phyloP scores from a whole-genome alignment of 78 protist genomes.

The Trichosphaerium sp. region DNA sequence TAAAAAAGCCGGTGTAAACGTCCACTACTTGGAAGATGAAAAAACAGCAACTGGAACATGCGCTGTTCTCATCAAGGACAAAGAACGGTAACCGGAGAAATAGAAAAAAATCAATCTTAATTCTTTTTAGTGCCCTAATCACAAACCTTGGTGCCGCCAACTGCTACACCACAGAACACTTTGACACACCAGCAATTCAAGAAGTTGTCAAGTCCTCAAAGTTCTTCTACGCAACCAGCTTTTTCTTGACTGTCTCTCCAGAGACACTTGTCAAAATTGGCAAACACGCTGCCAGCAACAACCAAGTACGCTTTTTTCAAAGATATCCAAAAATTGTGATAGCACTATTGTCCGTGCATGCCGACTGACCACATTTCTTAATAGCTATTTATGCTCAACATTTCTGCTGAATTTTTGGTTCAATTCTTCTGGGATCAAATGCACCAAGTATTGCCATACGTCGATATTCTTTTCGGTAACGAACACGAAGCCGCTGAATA shows the following conservation, averaged over 20 bases:
- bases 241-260: slow-evolving; percentile 84
- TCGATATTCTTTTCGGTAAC: slow-evolving; percentile 85
- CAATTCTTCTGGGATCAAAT: slow-evolving; percentile 75
- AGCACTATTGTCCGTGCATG: neutral
- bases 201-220: slow-evolving; percentile 35
- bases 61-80: slow-evolving; percentile 68
- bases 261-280: slow-evolving; percentile 55
- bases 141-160: slow-evolving; percentile 91
- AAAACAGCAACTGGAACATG: slow-evolving; percentile 86
- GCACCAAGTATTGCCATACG: slow-evolving; percentile 58
- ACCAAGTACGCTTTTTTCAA: slow-evolving; percentile 44
- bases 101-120: neutral
- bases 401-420: slow-evolving; percentile 87
- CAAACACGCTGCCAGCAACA: slow-evolving; percentile 61
- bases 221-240: slow-evolving; percentile 71
- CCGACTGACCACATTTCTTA: neutral
- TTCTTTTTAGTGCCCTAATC: slow-evolving; percentile 46
- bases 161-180: slow-evolving; percentile 54
- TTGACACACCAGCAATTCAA: slow-evolving; percentile 38
- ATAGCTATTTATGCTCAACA: slow-evolving; percentile 54
- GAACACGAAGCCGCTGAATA: slow-evolving; percentile 79
- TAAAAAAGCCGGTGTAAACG: slow-evolving; percentile 21
- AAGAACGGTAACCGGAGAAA: slow-evolving; percentile 42
- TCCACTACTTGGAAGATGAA: slow-evolving; percentile 4
- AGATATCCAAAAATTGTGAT: neutral